phyloP scores from a whole-genome alignment of 371 early-diverging fungal genomes.

The Apophysomyces sp. region DNA sequence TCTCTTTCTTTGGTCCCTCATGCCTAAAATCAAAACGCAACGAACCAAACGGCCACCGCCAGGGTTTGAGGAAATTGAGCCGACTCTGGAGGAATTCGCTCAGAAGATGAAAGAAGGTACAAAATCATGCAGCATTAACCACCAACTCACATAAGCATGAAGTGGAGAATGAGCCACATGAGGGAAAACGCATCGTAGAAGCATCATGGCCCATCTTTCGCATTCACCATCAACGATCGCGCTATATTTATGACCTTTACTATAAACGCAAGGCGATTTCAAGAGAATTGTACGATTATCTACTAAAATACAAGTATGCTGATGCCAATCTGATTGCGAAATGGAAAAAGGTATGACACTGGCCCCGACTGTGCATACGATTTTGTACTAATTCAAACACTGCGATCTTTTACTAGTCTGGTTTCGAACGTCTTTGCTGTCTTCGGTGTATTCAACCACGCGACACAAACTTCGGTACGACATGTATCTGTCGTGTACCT shows the following conservation, averaged over 20 bases:
- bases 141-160: conserved; percentile 10
- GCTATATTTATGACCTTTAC: conserved; percentile 95
- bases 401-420: conserved; percentile 60
- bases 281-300: conserved; percentile 89
- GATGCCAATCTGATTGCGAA: conserved; percentile 96
- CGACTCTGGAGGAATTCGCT: conserved; percentile 88
- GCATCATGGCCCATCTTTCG: conserved; percentile 95
- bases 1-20: conserved; percentile 15
- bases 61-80: conserved; percentile 96
- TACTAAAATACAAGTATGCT: conserved; percentile 88
- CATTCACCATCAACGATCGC: conserved; percentile 96
- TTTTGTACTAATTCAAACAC: background rate
- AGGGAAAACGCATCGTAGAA: conserved; percentile 94
- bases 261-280: conserved; percentile 95
- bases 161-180: conserved; percentile 96
- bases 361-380: background rate
- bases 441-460: conserved; percentile 95
- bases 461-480: conserved; percentile 97
- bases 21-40: conserved; percentile 80
- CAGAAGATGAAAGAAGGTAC: conserved; percentile 95
- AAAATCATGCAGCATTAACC: background rate
- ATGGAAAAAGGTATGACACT: conserved; percentile 87
- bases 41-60: conserved; percentile 88
- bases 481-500: conserved; percentile 98
- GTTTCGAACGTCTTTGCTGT: conserved; percentile 98